Conservation (phyloP, 202 grass and related monocot species). For the Alloteropsis angusta region DNA sequence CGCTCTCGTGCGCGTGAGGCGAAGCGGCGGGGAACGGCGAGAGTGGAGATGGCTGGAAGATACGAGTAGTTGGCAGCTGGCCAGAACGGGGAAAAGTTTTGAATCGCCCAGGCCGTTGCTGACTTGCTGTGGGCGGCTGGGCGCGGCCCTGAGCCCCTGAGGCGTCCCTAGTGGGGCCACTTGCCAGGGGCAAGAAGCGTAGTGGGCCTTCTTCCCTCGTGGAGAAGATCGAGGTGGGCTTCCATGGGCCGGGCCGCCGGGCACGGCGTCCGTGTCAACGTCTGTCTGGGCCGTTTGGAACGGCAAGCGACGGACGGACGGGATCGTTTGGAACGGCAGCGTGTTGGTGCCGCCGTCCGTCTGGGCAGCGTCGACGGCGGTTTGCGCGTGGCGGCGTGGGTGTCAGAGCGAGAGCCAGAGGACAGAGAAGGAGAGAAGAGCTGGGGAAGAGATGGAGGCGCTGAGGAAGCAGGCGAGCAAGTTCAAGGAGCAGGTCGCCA, state of each 20-base stretch:
- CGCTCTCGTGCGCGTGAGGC: neutral
- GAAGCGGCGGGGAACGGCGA: neutral
- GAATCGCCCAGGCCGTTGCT: neutral
- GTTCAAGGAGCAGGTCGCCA: slow-evolving; percentile 93
- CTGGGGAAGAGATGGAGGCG: slow-evolving; percentile 48
- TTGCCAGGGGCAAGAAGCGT: neutral
- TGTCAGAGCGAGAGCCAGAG: neutral
- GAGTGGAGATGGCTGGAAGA: neutral
- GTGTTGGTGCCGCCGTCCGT: neutral
- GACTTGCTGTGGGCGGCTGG: neutral
- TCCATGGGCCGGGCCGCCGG: neutral
- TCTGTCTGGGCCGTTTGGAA: neutral
- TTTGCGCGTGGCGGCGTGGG: neutral
- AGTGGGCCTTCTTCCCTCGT: neutral
- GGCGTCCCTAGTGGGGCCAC: neutral
- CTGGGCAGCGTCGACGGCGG: neutral
- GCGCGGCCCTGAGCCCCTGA: neutral
- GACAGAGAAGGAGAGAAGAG: too few species aligned
- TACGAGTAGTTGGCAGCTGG: neutral
- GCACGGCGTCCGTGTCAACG: neutral
- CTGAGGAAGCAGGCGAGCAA: slow-evolving; percentile 86
- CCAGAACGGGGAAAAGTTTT: slow-evolving; percentile 3
- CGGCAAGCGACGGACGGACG: too few species aligned
- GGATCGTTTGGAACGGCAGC: neutral
- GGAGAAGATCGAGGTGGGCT: neutral